These are phyloP conservation scores for Tuber umbilicatum DNA, from an alignment of 495 filamentous ascomycete genomes.

Conservation along the genomic window DNA sequence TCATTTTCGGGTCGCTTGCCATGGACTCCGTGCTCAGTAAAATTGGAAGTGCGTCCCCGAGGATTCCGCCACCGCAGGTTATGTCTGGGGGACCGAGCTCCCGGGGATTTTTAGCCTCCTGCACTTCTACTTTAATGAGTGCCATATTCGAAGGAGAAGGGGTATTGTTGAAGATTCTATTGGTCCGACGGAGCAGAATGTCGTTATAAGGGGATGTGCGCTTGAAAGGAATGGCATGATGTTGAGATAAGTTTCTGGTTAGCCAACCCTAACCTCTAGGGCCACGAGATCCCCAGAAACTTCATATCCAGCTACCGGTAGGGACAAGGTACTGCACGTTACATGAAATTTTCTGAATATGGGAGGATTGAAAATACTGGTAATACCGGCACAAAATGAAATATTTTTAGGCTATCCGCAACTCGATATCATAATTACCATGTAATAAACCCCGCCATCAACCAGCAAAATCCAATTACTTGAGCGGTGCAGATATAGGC, in stretches of 20 bases:
- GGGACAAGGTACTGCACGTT: not conserved
- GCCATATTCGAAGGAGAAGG: not conserved
- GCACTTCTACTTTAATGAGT: conserved; percentile 23
- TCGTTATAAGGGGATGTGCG: not conserved
- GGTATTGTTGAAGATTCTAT: not conserved
- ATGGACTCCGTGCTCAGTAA: conserved; percentile 38
- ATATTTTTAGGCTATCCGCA: not conserved
- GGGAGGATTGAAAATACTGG: not conserved
- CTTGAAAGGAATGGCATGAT: not conserved
- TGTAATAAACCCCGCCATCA: not conserved
- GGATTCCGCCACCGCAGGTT: conserved; percentile 94
- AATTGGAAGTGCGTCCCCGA: conserved; percentile 82
- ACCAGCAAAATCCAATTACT: conserved; percentile 12
- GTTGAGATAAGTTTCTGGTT: not conserved
- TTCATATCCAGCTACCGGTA: not conserved
- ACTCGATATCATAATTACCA: not conserved
- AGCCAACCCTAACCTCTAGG: not conserved
- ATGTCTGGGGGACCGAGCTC: conserved; percentile 73
- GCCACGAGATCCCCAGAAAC: not conserved
- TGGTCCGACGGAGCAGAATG: not conserved
- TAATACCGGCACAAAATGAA: not conserved
- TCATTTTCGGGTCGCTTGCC: conserved; percentile 73
- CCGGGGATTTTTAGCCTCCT: conserved; percentile 6
- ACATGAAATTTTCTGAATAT: not conserved
- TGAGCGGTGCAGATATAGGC: conserved; percentile 57